A percentile compares a stretch with the other conserved stretches of the same genome.
Conservation (phyloP, 345 rosid genomes). For the Euphorbia pulcherrima region DNA sequence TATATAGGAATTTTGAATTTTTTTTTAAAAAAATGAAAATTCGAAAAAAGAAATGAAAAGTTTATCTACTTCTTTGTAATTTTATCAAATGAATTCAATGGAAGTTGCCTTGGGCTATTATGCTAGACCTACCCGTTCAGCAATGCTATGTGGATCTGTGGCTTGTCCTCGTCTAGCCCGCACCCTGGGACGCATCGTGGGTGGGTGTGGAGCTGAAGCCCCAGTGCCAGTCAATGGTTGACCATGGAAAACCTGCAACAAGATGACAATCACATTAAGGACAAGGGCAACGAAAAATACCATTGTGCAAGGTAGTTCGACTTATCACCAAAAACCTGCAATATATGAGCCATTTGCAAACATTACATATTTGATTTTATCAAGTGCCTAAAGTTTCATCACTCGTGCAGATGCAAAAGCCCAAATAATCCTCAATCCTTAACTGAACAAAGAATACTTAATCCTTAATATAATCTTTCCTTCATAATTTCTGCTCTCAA, state of each 20-base stretch:
- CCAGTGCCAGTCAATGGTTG: slow-evolving; percentile 71
- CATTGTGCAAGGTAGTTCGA: background rate
- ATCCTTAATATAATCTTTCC: background rate
- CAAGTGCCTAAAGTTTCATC: background rate
- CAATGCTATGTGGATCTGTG: slow-evolving; percentile 99
- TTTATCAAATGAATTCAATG: background rate
- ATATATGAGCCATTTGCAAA: background rate
- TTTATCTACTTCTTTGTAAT: background rate
- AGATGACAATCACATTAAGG: slow-evolving; percentile 15
- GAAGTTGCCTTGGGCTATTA: background rate
- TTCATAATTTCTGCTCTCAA: background rate
- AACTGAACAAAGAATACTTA: background rate
- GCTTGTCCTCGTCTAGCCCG: slow-evolving; percentile 99
- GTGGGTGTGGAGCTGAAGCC: slow-evolving; percentile 81
- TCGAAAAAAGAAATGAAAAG: background rate
- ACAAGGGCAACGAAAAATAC: background rate
- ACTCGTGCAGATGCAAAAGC: background rate
- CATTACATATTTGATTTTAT: background rate
- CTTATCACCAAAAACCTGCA: background rate
- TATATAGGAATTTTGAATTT: background rate
- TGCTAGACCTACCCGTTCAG: slow-evolving; percentile 71
- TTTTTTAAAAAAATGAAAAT: background rate
- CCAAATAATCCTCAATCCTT: too few species aligned
- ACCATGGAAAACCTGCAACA: slow-evolving; percentile 75
- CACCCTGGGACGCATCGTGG: slow-evolving; percentile 89